Evolutionary conservation across 208 protist species (phyloP), one percentile per base, ranked within the genome.

Genomic region (Angomonas ambiguus): DNA sequence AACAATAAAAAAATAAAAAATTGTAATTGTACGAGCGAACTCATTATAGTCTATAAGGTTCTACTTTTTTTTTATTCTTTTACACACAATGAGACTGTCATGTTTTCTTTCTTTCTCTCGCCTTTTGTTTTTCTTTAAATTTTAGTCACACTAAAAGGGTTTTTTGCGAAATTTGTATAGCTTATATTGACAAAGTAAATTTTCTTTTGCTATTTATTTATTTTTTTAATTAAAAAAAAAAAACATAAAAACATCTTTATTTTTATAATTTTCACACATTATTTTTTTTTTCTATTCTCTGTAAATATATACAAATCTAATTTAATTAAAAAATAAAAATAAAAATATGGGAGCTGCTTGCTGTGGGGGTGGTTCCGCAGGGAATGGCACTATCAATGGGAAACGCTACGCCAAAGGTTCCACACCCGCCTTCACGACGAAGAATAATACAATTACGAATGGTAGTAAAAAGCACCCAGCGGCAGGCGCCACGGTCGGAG

Each of bases 401-500:
- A 45, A 45, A 16, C 38, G 38, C 11, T 45, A 45, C 38, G 38
- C 38, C 8, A 45, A 45, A 45, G 38, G 38, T 45, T 45, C 38
- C 16, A 45, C 38, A 8, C 38, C 38, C 8, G 11, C 38, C 38
- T 45, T 45, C 38, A 45, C 38, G 11, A 45, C 38, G 38, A 45
- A 45, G 16, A 45, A 45, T 45, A 45, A 45, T 16, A 45, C 16
- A n/a, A 45, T 45, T 16, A 45, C 38, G 11, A 45, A 45, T 16
- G 38, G 38, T 16, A 45, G 11, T n/a, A 45, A 45, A 16, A 45
- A 45, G 38, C 38, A 45, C 38, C 38, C 56, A 13, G 70, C 60
- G 18, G 51, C 35, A 11, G 28, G 63, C 8, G 32, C 67, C 2
- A 58, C 38, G 6, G 62, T 45, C 8, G 59, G 49, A n/a, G 72